Base-by-base conservation (phyloP, 2,329 filamentous ascomycete genomes). In the Alternaria sp. region DNA sequence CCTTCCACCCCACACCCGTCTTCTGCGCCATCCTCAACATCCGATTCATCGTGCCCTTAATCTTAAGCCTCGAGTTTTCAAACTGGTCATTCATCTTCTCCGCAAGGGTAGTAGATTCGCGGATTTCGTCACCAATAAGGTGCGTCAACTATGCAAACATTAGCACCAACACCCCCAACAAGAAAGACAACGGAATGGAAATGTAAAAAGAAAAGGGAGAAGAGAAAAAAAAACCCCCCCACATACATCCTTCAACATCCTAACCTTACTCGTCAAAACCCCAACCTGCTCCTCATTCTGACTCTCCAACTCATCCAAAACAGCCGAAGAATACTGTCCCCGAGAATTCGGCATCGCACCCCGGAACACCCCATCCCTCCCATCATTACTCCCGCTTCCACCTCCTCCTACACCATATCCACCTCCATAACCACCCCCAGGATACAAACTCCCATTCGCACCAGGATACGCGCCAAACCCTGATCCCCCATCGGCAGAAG, bases 51-150 rank as follows among this genome's bases (percentile, higher is more conserved):
- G 96, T 98, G 53, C 94, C 93, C 42, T 89, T 86, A 62, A 99
- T 82, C 63, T 91, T 86, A 51, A 93, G 80, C 33, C 93, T 84
- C 52, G 94, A 96, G 70, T 86, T 88, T 76, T 98, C 94, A 75
- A 98, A 99, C 5, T 88, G 86, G 73, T 97, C 92, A 78, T 98
- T 98, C 89, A 99, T 97, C 80, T 93, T 94, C 70, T 97, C 92
- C 2, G 93, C 91, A 4, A 98, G 84, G 2, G 91, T 89, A 2
- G 92, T 91, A 13, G 91, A 95, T 63, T 96, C 91, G 68, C 94
- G 87, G 72, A 98, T 98, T 79, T 98, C 95, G 73, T 96, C 92
- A 65, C 95, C 95, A 67, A 99, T 99, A 5, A 93, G 92, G 36
- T 92, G 81, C 1, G 93, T 97, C 81, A 99, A 90, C 91, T 73